Evolutionary conservation across 768 basidiomycete species (phyloP).

Genomic region (Boletellus ananas): DNA sequence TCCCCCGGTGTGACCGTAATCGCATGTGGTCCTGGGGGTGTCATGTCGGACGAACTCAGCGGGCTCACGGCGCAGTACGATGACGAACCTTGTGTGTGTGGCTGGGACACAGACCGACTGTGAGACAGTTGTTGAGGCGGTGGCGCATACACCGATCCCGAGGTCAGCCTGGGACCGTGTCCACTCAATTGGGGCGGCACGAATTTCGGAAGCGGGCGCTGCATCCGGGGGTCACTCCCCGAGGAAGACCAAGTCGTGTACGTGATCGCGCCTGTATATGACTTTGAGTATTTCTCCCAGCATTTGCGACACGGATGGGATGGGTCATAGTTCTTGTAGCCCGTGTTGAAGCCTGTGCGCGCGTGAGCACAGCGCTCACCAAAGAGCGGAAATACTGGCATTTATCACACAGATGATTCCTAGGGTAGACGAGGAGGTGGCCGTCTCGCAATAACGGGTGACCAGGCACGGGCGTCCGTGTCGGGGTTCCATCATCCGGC

Average conservation of each 20-base stretch:
- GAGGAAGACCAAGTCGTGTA: constrained; percentile 43
- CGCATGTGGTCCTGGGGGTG: constrained; percentile 37
- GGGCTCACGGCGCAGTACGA: constrained; percentile 30
- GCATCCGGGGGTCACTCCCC: constrained; percentile 21
- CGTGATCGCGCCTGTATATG: constrained; percentile 57
- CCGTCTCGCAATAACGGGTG: constrained; percentile 63
- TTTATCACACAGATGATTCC: constrained; percentile 58
- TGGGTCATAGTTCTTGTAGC: constrained; percentile 70
- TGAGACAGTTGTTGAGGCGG: constrained; percentile 12
- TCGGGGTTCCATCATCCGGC: constrained; percentile 59
- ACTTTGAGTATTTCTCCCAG: constrained; percentile 66
- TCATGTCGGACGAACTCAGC: constrained; percentile 6
- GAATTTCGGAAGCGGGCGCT: constrained; percentile 27
- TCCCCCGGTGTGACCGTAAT: constrained; percentile 60
- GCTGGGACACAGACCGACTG: constrained; percentile 19
- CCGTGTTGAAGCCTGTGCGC: constrained; percentile 61
- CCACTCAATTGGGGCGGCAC: constrained; percentile 19
- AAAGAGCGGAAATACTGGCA: constrained; percentile 40
- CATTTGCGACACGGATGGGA: constrained; percentile 65
- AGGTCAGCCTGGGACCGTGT: neutral
- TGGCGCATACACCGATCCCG: neutral
- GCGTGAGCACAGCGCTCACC: neutral
- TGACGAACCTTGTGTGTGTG: neutral
- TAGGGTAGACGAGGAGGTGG: constrained; percentile 65
- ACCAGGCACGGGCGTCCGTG: constrained; percentile 57